Base-by-base conservation (phyloP, 2,329 filamentous ascomycete genomes). In the Cladophialophora bantiana region DNA sequence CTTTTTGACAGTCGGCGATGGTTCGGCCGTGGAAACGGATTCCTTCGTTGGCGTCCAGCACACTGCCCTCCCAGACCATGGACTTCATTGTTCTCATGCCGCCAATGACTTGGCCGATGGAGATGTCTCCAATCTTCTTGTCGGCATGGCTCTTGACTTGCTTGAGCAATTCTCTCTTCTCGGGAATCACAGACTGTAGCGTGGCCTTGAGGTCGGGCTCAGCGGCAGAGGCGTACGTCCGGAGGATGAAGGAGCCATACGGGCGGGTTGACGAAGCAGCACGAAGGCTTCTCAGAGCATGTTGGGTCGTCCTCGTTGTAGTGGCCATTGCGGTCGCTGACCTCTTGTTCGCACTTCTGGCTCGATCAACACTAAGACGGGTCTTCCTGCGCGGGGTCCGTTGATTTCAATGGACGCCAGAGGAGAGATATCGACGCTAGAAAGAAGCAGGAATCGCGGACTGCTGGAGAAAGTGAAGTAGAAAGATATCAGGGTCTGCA, bases 51-150 rank as follows among this genome's bases (percentile, higher is more conserved):
- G 95, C 91, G 77, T 99, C 95, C 58, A 99, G 89, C 31, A 98
- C 94, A 10, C 94, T 97, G 55, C 95, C 95, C 81, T 99, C 95
- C 95, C 95, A 99, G 62, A 99, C 87, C 93, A 99, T 97, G 73
- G 94, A 92, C 83, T 97, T 97, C 73, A 99, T 87, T 45, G 94
- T 94, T 83, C 94, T 91, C 95, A 98, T 98, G 76, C 95, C 95
- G 74, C 95, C 95, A 73, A 98, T 88, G 26, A 92, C 92, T 81
- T 95, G 97, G 81, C 94, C 92, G 54, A 98, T 88, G 84, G 94
- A 97, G 80, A 98, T 89, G 75, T 97, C 92, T 65, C 94, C 94
- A 74, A 98, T 89, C 67, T 89, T 89, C 80, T 94, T 95, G 75
- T 89, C 87, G 60, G 88, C 86, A 78, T 94, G 88, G 65, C 90